Evolutionary conservation across 345 rosid genomes (phyloP).

Genomic region (Euphorbia peplus): DNA sequence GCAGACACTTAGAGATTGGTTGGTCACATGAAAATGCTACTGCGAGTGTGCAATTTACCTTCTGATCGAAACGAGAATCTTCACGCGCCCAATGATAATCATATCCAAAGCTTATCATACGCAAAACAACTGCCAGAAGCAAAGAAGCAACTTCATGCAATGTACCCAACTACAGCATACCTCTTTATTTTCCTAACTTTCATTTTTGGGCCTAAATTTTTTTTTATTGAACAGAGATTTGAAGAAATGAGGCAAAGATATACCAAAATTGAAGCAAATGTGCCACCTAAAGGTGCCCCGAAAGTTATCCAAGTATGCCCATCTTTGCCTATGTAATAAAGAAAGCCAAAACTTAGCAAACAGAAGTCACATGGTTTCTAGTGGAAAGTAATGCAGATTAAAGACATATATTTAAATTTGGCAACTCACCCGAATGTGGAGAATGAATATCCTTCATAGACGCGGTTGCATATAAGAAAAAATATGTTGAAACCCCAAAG

Average conservation of each 20-base stretch:
- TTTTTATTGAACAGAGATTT: background rate
- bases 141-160: background rate
- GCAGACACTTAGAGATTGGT: conserved; percentile 2
- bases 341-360: conserved; percentile 7
- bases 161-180: background rate
- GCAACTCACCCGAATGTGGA: conserved; percentile 72
- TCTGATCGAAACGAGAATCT: conserved; percentile 59
- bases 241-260: conserved; percentile 2
- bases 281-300: conserved; percentile 96
- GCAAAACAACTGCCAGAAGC: conserved; percentile 56
- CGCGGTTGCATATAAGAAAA: conserved; percentile 76
- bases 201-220: background rate
- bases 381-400: conserved; percentile 1
- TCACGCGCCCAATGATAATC: conserved; percentile 73
- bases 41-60: conserved; percentile 41
- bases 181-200: background rate
- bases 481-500: conserved; percentile 75
- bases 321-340: conserved; percentile 47
- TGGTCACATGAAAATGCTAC: background rate
- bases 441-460: conserved; percentile 85
- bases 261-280: conserved; percentile 95
- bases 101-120: conserved; percentile 92
- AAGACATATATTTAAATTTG: background rate
- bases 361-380: conserved; percentile 8
- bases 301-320: conserved; percentile 67